Conservation (phyloP, 202 grass and related monocot genomes). For the Bolboschoenoplectus hybrid region DNA sequence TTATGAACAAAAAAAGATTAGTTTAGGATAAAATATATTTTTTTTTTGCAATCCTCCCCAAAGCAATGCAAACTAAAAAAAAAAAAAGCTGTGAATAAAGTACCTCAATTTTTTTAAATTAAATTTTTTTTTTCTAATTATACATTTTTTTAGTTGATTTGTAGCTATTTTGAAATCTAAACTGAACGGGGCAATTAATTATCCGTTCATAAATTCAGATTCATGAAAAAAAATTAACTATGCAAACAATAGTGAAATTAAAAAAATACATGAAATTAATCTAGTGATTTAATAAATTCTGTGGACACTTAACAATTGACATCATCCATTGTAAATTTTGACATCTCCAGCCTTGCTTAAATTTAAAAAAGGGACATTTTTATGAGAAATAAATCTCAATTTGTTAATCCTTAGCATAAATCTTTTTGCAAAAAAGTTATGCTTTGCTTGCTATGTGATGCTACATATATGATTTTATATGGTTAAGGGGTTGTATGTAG, state of each 20-base stretch:
- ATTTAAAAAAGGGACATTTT: background rate
- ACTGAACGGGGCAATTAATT: too few species aligned
- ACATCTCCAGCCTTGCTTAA: too few species aligned
- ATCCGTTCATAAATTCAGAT: too few species aligned
- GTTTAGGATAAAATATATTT: too few species aligned
- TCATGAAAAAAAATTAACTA: too few species aligned
- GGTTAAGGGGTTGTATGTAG: background rate
- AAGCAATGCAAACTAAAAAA: background rate
- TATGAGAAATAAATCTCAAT: background rate
- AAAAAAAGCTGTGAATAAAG: background rate
- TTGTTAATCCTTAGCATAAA: background rate
- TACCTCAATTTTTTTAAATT: background rate
- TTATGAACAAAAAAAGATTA: too few species aligned
- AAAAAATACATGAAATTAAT: too few species aligned
- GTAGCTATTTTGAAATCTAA: background rate
- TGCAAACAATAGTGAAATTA: too few species aligned
- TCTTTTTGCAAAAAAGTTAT: slow-evolving; percentile 9
- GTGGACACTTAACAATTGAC: too few species aligned
- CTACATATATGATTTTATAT: background rate
- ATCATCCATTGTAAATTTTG: too few species aligned
- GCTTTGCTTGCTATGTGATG: background rate
- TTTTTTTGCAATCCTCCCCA: too few species aligned
- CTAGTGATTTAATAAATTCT: too few species aligned
- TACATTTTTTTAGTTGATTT: background rate
- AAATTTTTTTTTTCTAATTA: background rate